Evolutionary conservation across 306 rosid genomes (phyloP).

Genomic region (Albizia julibrissin): DNA sequence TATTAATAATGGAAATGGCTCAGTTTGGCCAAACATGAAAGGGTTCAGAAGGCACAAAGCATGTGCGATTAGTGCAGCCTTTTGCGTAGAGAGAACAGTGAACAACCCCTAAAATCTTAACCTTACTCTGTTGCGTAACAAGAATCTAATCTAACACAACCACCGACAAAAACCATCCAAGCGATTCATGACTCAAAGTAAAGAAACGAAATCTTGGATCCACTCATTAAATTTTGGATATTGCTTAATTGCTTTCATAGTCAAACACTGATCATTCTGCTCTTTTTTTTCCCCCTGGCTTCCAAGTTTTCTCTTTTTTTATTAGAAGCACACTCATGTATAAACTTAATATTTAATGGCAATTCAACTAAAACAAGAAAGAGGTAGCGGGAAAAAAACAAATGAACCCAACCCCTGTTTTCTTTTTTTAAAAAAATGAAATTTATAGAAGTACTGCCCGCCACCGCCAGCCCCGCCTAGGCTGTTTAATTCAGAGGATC

Average conservation of each 20-base stretch:
- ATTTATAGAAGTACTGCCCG: background rate
- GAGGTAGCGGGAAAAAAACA: background rate
- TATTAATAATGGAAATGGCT: background rate
- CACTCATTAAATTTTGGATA: background rate
- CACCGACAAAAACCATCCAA: constrained; percentile 33
- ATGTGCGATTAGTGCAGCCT: constrained; percentile 71
- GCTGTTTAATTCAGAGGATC: background rate
- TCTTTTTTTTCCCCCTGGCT: background rate
- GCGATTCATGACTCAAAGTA: background rate
- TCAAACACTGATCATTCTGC: background rate
- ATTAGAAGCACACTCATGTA: background rate
- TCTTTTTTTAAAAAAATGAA: background rate
- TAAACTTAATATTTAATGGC: background rate
- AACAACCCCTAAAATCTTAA: constrained; percentile 17
- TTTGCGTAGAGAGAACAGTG: constrained; percentile 35
- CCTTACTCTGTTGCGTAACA: background rate
- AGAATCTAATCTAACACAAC: constrained; percentile 34
- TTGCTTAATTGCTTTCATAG: background rate
- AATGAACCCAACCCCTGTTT: background rate
- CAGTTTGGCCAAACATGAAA: constrained; percentile 4
- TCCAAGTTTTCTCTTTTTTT: background rate
- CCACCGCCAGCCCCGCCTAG: background rate
- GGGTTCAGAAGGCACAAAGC: constrained; percentile 48
- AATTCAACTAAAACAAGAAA: background rate
- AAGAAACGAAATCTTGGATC: background rate